phyloP scores from a whole-genome alignment of 306 rosid genomes.

The Begonia masoniana region DNA sequence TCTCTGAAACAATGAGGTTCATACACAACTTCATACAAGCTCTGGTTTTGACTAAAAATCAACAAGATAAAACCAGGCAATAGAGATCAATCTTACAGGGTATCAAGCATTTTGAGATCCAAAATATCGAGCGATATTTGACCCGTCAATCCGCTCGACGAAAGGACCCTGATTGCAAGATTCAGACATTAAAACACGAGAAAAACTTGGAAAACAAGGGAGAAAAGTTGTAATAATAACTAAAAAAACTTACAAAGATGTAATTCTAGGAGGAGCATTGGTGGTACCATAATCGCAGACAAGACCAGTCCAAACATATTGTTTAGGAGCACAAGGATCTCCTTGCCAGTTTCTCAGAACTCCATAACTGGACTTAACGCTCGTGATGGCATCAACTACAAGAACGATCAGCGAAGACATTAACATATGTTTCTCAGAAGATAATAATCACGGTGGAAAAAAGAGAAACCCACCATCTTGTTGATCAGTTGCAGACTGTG shows the following conservation, averaged over 20 bases:
- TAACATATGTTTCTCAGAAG: too few relatives aligned
- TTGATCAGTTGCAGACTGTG: slow-evolving; percentile 21
- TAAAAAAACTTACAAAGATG: slow-evolving; percentile 25
- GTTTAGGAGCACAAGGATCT: slow-evolving; percentile 35
- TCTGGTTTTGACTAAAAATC: too few relatives aligned
- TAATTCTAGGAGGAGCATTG: slow-evolving; percentile 20
- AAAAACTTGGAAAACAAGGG: background rate
- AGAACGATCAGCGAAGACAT: background rate
- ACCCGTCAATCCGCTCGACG: slow-evolving; percentile 33
- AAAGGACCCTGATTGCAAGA: slow-evolving; percentile 17
- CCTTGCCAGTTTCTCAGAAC: slow-evolving; percentile 39
- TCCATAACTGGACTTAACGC: slow-evolving; percentile 27
- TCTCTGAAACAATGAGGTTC: slow-evolving; percentile 19
- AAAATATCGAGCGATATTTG: slow-evolving; percentile 13
- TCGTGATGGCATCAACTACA: slow-evolving; percentile 32
- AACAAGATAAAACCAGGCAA: background rate
- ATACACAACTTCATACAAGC: too few relatives aligned
- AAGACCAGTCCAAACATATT: slow-evolving; percentile 31
- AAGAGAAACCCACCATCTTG: slow-evolving; percentile 21
- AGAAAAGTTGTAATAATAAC: background rate
- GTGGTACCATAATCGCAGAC: slow-evolving; percentile 15
- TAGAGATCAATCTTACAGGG: slow-evolving; percentile 17
- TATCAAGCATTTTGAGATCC: slow-evolving; percentile 17
- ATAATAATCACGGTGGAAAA: too few relatives aligned
- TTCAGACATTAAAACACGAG: slow-evolving; percentile 2